Base-by-base conservation (phyloP, 768 basidiomycete genomes). In the Podaxis carcinomalis region DNA sequence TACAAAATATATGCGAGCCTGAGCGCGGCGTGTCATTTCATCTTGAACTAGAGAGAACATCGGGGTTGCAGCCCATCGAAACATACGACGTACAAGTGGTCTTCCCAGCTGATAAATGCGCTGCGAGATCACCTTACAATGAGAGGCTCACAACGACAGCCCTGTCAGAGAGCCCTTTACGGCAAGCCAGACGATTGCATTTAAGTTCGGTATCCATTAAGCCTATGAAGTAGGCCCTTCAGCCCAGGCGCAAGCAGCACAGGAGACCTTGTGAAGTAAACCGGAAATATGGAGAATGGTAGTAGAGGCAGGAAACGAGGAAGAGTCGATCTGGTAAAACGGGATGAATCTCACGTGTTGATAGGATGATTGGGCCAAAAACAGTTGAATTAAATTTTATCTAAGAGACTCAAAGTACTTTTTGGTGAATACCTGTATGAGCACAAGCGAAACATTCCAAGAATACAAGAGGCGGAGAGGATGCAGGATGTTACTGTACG, bases 1-100 rank as follows among this genome's bases (percentile, higher is more conserved):
- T 80, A 69, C 91, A 93, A 70, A 93, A 93, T 73, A 93, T 92
- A 77, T 92, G 91, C 58, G 91, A 92, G 75, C 91, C 91, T 92
- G 37, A 57, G 39, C 39, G 64, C 40, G 52, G 50, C n/a, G 16
- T 36, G 61, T 54, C 28, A 28, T 36, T 44, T 52, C 28, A 32
- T n/a, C 44, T 23, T 42, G 51, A 16, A 50, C 39, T 25, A 9
- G 40, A 32, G 36, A 51, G 42, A 23, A 3, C 9, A 40, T 2
- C 40, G 44, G 53, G 51, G 51, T 25, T 44, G 40, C 46, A 4
- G 14, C 44, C 16, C 35, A 16, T 32, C n/a, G 37, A 62, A 62
- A 56, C 6, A 47, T 32, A 35, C 32, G 27, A 60, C 67, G 63
- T 54, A 73, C 71, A 73, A 6, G 71, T 74, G n/a, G 70, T 71